Evolutionary conservation across 163 green algal genomes (phyloP).

Genomic region (Chlorella variabilis): DNA sequence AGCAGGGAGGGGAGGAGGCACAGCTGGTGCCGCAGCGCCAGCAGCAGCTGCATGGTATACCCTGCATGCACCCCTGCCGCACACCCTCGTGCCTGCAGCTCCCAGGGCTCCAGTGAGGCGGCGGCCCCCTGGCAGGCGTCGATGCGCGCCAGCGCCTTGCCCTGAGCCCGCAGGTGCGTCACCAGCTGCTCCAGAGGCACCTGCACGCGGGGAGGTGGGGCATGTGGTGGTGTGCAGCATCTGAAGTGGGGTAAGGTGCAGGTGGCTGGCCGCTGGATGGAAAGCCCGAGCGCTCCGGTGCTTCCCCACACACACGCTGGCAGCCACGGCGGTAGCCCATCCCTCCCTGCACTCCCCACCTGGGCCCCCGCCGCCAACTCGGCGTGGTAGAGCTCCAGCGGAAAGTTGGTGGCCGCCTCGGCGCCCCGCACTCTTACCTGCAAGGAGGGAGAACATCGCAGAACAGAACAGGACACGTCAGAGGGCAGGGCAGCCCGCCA

Average conservation of each 20-base stretch:
- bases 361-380: background rate
- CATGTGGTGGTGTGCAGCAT: background rate
- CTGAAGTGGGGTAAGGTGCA: no score
- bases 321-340: no score
- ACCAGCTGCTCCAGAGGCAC: background rate
- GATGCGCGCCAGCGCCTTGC: background rate
- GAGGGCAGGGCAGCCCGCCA: no score
- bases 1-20: no score
- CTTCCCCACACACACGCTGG: no score
- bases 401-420: background rate
- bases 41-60: no score
- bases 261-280: no score
- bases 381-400: background rate
- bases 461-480: no score
- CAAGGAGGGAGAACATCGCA: no score
- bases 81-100: background rate
- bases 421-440: background rate
- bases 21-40: no score
- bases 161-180: background rate
- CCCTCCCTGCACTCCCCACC: background rate
- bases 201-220: background rate
- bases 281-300: no score
- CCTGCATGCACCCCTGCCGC: no score
- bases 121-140: background rate
- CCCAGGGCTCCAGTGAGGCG: background rate